These are phyloP conservation scores for Pelargonium myrrhifolium DNA, from an alignment of 441 rosid species.

Conservation along the genomic window DNA sequence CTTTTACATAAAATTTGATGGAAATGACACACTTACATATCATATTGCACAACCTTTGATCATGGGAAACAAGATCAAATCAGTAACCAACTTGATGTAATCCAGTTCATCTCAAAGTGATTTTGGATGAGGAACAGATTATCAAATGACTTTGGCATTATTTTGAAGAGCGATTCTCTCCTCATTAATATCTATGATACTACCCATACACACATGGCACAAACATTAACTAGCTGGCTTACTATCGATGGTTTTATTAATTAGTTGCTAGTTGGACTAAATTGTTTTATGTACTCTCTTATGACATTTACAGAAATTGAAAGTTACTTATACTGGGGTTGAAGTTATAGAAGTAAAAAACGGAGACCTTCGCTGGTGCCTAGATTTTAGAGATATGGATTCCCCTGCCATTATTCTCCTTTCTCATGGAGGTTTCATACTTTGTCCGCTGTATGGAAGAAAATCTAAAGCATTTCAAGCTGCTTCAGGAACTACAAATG, in stretches of 20 bases:
- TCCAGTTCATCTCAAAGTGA: neutral
- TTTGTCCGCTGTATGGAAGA: conserved; percentile 89
- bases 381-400: conserved; percentile 96
- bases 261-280: neutral
- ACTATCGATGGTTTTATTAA: neutral
- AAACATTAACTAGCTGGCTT: neutral
- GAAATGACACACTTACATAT: neutral
- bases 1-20: no score
- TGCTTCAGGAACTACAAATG: conserved; percentile 83
- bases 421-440: conserved; percentile 70
- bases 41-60: neutral
- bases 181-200: neutral
- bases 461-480: conserved; percentile 99
- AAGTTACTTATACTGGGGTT: conserved; percentile 75
- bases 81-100: neutral
- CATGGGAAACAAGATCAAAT: neutral
- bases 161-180: neutral
- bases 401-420: conserved; percentile 82
- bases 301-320: conserved; percentile 57
- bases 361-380: conserved; percentile 89
- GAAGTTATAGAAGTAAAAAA: conserved; percentile 71
- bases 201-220: neutral
- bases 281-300: conserved; percentile 7
- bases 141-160: neutral
- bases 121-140: neutral